Evolutionary conservation across 345 rosid genomes (phyloP).

Genomic region (Melaleuca alternifolia): DNA sequence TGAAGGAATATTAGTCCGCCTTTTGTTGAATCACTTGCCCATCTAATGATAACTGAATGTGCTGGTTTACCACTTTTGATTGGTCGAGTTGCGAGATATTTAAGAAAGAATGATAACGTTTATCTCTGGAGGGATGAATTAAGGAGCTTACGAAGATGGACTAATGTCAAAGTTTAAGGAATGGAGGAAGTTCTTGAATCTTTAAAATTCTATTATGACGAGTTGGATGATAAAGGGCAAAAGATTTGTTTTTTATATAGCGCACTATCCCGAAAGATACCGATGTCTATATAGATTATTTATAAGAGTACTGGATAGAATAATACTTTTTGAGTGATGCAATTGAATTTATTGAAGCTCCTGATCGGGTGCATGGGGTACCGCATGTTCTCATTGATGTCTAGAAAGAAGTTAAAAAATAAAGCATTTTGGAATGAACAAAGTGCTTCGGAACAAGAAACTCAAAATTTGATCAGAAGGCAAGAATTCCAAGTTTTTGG

Average conservation of each 20-base stretch:
- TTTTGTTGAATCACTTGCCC: too few relatives aligned
- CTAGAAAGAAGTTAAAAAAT: slow-evolving; percentile 10
- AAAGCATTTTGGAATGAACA: slow-evolving; percentile 9
- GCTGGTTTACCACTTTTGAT: too few relatives aligned
- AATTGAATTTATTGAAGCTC: not conserved
- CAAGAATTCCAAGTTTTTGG: not conserved
- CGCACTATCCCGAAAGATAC: slow-evolving; percentile 9
- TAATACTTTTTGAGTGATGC: slow-evolving; percentile 8
- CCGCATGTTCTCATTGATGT: slow-evolving; percentile 8
- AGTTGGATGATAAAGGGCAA: slow-evolving; percentile 6
- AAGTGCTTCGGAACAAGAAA: slow-evolving; percentile 8
- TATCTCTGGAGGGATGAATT: slow-evolving; percentile 14
- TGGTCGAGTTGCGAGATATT: slow-evolving; percentile 12
- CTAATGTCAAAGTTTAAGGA: slow-evolving; percentile 1
- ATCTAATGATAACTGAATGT: too few relatives aligned
- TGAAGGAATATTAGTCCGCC: slow-evolving; percentile 6
- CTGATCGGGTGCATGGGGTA: slow-evolving; percentile 9
- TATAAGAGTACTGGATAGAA: slow-evolving; percentile 19
- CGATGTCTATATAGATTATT: slow-evolving; percentile 10
- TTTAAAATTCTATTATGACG: slow-evolving; percentile 12
- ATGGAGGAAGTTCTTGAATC: slow-evolving; percentile 19
- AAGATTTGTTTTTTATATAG: slow-evolving; percentile 19
- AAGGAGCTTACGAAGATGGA: slow-evolving; percentile 8
- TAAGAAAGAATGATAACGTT: slow-evolving; percentile 4
- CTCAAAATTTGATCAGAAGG: slow-evolving; percentile 2